These are phyloP conservation scores for Podila epigama DNA, from an alignment of 192 early-diverging fungal genomes.

Conservation along the genomic window DNA sequence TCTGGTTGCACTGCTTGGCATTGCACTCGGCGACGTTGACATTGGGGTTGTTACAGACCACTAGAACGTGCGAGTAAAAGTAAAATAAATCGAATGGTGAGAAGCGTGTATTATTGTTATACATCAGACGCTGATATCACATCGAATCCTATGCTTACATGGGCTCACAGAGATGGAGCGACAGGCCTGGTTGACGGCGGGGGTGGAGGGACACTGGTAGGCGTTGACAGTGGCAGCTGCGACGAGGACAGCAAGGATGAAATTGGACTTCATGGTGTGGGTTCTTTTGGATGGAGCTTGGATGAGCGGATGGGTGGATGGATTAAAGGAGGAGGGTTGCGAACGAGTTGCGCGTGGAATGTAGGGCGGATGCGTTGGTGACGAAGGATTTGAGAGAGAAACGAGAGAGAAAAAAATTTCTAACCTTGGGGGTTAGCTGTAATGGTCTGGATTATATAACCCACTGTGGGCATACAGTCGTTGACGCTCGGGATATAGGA, in stretches of 20 bases:
- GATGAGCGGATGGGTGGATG: too few relatives aligned
- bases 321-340: too few relatives aligned
- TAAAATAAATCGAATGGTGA: not conserved
- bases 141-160: conserved; percentile 8
- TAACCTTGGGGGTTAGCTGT: too few relatives aligned
- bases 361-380: too few relatives aligned
- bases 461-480: too few relatives aligned
- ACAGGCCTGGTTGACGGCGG: conserved; percentile 5
- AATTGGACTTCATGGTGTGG: not conserved
- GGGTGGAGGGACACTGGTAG: conserved; percentile 9
- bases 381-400: too few relatives aligned
- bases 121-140: not conserved
- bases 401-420: too few relatives aligned
- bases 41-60: conserved; percentile 22
- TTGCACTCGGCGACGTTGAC: conserved; percentile 11
- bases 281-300: not conserved
- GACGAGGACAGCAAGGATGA: not conserved
- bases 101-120: too few relatives aligned
- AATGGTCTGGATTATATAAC: too few relatives aligned
- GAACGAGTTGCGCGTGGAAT: too few relatives aligned
- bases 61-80: not conserved
- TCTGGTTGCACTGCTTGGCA: conserved; percentile 27
- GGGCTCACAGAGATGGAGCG: conserved; percentile 5
- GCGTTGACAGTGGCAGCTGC: conserved; percentile 15
- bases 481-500: too few relatives aligned